A percentile compares a stretch with the other conserved stretches of the same genome.
These are phyloP conservation scores for Fusarium nisikadoi DNA, from an alignment of 2,329 filamentous ascomycete species.

Conservation along the genomic window DNA sequence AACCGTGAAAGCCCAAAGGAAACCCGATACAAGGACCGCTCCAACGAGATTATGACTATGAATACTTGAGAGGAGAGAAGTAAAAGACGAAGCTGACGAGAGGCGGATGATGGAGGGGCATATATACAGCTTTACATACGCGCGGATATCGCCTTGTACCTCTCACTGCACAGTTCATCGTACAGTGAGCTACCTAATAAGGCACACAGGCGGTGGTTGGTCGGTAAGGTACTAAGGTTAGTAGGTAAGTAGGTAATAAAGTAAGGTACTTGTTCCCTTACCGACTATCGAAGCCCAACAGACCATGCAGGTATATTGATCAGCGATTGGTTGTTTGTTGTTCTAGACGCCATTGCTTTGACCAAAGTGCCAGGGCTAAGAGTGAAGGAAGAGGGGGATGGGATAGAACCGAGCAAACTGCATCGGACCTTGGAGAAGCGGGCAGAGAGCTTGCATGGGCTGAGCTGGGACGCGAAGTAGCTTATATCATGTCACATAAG, in stretches of 20 bases:
- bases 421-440: slow-evolving; percentile 6
- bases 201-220: not conserved
- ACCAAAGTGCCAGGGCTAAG: slow-evolving; percentile 15
- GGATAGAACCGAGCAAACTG: not conserved
- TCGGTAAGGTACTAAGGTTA: not conserved
- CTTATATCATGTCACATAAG: not conserved
- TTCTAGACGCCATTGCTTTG: slow-evolving; percentile 11
- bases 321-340: slow-evolving; percentile 19
- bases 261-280: slow-evolving; percentile 14
- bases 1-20: slow-evolving; percentile 27
- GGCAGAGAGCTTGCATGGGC: not conserved
- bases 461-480: not conserved
- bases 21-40: slow-evolving; percentile 26
- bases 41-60: slow-evolving; percentile 15
- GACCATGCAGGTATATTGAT: slow-evolving; percentile 10
- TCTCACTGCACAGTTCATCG: slow-evolving; percentile 9
- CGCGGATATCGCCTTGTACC: slow-evolving; percentile 1
- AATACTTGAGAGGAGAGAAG: slow-evolving; percentile 10
- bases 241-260: not conserved
- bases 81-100: slow-evolving; percentile 12
- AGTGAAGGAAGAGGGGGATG: slow-evolving; percentile 18
- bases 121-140: not conserved
- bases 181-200: slow-evolving; percentile 5
- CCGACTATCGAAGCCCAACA: slow-evolving; percentile 14
- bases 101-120: slow-evolving; percentile 12